Evolutionary conservation across 768 basidiomycete genomes (phyloP).

Genomic region (Russula virescens): DNA sequence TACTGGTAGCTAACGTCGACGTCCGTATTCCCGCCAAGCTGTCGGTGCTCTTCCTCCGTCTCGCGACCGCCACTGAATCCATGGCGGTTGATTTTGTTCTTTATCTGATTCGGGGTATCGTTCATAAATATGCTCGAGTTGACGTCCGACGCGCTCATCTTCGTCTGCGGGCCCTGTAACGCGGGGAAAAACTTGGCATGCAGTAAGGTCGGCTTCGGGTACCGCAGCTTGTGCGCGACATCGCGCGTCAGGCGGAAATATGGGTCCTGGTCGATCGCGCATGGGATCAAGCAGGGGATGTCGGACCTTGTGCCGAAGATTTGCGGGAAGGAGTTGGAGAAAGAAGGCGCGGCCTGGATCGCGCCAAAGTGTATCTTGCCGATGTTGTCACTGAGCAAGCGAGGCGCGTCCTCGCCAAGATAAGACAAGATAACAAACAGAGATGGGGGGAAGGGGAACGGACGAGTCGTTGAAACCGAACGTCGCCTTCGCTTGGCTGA

Average conservation of each 20-base stretch:
- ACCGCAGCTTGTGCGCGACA: constrained; percentile 88
- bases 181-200: constrained; percentile 99
- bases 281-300: constrained; percentile 92
- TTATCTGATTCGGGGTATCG: constrained; percentile 88
- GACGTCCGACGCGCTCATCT: constrained; percentile 96
- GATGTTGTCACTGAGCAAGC: constrained; percentile 76
- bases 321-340: constrained; percentile 97
- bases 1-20: constrained; percentile 97
- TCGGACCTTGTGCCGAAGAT: constrained; percentile 82
- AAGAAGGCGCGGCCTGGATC: constrained; percentile 92
- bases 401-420: too few species aligned
- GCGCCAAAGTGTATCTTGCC: constrained; percentile 96
- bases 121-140: constrained; percentile 96
- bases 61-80: constrained; percentile 95
- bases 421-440: not conserved
- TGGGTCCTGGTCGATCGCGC: constrained; percentile 96
- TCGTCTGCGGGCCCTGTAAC: constrained; percentile 94
- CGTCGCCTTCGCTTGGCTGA: constrained; percentile 88
- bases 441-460: constrained; percentile 30
- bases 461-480: constrained; percentile 97
- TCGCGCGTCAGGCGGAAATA: constrained; percentile 98
- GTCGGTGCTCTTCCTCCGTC: constrained; percentile 92
- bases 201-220: constrained; percentile 88
- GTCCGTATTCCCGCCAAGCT: constrained; percentile 84
- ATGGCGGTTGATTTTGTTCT: constrained; percentile 94